These are phyloP conservation scores for Austroboletus novae-zelandiae DNA, from an alignment of 1,284 basidiomycete genomes.

Conservation along the genomic window DNA sequence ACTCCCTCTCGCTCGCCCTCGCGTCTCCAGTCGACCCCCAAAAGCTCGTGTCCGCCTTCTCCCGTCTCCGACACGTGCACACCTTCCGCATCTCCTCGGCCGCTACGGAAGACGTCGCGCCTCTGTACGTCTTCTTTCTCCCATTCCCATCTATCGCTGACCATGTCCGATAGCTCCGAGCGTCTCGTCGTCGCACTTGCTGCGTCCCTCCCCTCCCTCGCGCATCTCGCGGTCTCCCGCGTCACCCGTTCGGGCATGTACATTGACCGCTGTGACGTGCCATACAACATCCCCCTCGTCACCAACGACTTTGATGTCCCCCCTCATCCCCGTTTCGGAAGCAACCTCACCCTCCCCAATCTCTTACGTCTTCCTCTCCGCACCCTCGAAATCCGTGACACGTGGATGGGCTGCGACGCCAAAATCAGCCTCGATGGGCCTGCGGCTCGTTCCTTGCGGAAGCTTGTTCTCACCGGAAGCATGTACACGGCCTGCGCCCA, in stretches of 20 bases:
- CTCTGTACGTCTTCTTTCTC: constrained; percentile 48
- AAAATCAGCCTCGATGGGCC: constrained; percentile 10
- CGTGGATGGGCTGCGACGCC: constrained; percentile 55
- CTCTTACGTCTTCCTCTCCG: constrained; percentile 62
- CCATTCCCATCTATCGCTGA: constrained; percentile 4
- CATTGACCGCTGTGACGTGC: constrained; percentile 43
- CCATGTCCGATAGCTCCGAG: constrained; percentile 52
- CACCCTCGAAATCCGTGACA: constrained; percentile 63
- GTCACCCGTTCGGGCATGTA: constrained; percentile 64
- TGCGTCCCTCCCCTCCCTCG: constrained; percentile 53
- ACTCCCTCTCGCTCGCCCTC: constrained; percentile 50
- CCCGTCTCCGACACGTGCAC: constrained; percentile 39
- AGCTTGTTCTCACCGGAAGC: constrained; percentile 29
- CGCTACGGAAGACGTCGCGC: constrained; percentile 48
- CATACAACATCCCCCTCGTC: constrained; percentile 48
- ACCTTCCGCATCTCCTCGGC: constrained; percentile 56
- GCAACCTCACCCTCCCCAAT: constrained; percentile 59
- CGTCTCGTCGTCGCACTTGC: constrained; percentile 68
- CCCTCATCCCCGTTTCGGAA: constrained; percentile 51
- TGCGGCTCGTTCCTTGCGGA: constrained; percentile 10
- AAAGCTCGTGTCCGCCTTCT: constrained; percentile 51
- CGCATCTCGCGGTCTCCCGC: constrained; percentile 56
- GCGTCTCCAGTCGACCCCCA: constrained; percentile 49
- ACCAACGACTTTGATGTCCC: constrained; percentile 64
- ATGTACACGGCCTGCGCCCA: constrained; percentile 24